phyloP scores from a whole-genome alignment of 805 yeast species.

The Priceomyces haplophilus region DNA sequence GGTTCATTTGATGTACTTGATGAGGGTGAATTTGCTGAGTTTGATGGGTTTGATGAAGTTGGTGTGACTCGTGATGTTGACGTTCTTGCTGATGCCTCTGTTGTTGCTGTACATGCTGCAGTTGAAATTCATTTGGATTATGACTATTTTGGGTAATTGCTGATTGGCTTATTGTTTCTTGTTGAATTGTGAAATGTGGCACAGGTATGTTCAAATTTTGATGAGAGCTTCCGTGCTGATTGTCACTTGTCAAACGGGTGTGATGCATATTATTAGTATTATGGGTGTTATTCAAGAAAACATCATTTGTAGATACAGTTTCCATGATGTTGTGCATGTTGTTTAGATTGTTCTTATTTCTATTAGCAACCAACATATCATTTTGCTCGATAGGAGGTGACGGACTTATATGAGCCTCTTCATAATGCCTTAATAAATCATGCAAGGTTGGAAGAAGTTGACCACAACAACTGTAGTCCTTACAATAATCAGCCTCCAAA shows the following conservation, averaged over 20 bases:
- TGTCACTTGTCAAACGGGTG: slow-evolving; percentile 1
- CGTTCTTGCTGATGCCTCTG: slow-evolving; percentile 12
- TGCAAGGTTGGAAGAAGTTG: slow-evolving; percentile 87
- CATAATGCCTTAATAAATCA: slow-evolving; percentile 90
- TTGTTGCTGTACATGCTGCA: slow-evolving; percentile 14
- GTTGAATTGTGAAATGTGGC: slow-evolving; percentile 23
- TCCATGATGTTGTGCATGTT: slow-evolving; percentile 66
- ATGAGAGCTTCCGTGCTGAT: slow-evolving; percentile 3
- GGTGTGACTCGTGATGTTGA: slow-evolving; percentile 14
- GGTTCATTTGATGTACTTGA: slow-evolving; percentile 12
- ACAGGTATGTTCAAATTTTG: slow-evolving; percentile 18
- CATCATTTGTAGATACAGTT: slow-evolving; percentile 91
- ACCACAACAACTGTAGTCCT: slow-evolving; percentile 96
- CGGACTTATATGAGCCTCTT: slow-evolving; percentile 83
- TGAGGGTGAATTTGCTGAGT: slow-evolving; percentile 14
- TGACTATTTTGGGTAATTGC: slow-evolving; percentile 9
- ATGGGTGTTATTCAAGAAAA: slow-evolving; percentile 58
- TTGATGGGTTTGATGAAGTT: slow-evolving; percentile 10
- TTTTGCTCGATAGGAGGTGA: slow-evolving; percentile 44
- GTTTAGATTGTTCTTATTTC: slow-evolving; percentile 35
- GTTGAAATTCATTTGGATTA: slow-evolving; percentile 1
- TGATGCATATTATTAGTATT: slow-evolving; percentile 15
- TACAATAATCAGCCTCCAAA: slow-evolving; percentile 92
- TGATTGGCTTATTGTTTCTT: slow-evolving; percentile 19
- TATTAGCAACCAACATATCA: slow-evolving; percentile 27